Percentiles rank a stretch among this genome's conserved stretches.
These are phyloP conservation scores for Setaria italica DNA, from an alignment of 202 grass and related monocot species.

Conservation along the genomic window DNA sequence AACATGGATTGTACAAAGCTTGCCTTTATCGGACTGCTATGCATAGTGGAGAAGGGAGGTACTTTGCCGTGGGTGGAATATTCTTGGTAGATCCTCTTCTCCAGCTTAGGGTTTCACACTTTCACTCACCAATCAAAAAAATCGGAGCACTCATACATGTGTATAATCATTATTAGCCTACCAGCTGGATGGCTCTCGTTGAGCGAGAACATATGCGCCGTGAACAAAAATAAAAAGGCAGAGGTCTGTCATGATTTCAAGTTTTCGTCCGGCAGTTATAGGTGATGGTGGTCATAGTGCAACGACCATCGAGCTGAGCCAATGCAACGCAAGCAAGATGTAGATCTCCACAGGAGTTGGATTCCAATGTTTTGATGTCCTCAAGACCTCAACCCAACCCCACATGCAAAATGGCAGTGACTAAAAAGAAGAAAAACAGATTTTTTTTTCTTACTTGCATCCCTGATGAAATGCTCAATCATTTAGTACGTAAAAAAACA, in stretches of 20 bases:
- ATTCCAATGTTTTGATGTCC: too few relatives aligned
- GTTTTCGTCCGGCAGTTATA: background rate
- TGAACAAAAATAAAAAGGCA: background rate
- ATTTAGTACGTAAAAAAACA: too few relatives aligned
- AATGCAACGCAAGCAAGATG: background rate
- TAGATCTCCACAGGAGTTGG: background rate
- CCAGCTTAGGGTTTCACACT: too few relatives aligned
- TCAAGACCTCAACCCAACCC: too few relatives aligned
- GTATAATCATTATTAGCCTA: conserved; percentile 43
- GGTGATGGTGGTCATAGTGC: too few relatives aligned
- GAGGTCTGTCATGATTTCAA: conserved; percentile 14
- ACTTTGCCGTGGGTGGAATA: background rate
- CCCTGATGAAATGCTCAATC: too few relatives aligned
- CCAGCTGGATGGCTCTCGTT: conserved; percentile 47
- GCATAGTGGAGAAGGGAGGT: background rate
- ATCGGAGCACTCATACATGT: background rate
- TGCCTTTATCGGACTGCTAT: conserved; percentile 7
- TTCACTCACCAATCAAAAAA: background rate
- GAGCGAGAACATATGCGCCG: conserved; percentile 38
- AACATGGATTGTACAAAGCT: background rate
- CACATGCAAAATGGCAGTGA: too few relatives aligned
- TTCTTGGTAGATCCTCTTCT: conserved; percentile 37
- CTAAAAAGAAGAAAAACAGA: too few relatives aligned
- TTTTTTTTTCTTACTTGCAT: too few relatives aligned
- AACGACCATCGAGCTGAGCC: background rate